Evolutionary conservation across 2,329 filamentous ascomycete genomes (phyloP), one percentile per base, ranked within the genome.

Genomic region (Phyllosticta citribraziliensis): DNA sequence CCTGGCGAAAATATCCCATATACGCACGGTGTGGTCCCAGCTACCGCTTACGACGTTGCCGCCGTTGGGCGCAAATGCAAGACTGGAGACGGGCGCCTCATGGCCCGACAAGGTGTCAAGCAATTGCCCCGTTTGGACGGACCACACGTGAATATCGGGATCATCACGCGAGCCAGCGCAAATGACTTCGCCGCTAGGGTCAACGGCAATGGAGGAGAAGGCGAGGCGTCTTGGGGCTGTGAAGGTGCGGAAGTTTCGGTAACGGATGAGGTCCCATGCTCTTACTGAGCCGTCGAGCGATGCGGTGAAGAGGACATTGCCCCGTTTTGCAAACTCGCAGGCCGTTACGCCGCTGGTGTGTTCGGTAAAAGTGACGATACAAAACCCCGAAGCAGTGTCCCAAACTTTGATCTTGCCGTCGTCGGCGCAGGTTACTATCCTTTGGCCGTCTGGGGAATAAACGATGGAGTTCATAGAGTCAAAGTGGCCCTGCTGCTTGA

Each of bases 331-430:
- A 74, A 97, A 97, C 67, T 97, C 88, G 73, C 92, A 97, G 0
- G 91, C 89, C 11, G 93, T 97, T 2, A 99, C 91, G 60, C 91
- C 92, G 66, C 91, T 93, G 0, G 89, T 92, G 73, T 99, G 94
- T 74, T 99, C 95, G 0, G 93, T 97, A 68, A 99, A 99, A 0
- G 94, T 99, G 30, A 97, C 93, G 40, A 97, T 89, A 69, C 94
- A 99, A 77, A 99, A 99, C 0, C 95, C 94, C 0, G 94, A 97
- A 62, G 90, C 88, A 30, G 93, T 87, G 72, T 99, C 94, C 94
- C 94, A 99, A 35, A 99, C 90, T 73, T 99, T 99, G 73, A 99
- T 89, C 76, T 97, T 97, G 58, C 94, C 94, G 72, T 99, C 95
- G 68, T 99, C 95, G 2, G 94, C 89, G 2, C 91, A 88, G 0